Base-by-base conservation (phyloP, 768 basidiomycete genomes). In the Phaeolepiota aurea region DNA sequence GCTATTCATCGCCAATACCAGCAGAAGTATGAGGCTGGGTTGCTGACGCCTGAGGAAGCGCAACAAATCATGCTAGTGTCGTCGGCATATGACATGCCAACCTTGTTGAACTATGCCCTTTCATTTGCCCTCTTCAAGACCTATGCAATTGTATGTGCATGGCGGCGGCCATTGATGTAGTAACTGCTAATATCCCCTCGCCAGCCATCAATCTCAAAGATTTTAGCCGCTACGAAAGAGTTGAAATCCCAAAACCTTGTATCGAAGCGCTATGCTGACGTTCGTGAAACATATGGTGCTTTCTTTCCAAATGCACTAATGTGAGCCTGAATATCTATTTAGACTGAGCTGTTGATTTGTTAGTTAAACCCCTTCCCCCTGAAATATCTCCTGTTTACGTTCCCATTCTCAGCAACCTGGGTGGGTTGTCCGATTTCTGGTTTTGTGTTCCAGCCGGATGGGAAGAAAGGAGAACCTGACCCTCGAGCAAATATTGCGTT, bases 101-200 rank as follows among this genome's bases (percentile, higher is more conserved):
- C 48, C 12, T 41, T 76, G 2, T 34, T 65, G 40, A 58, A 59
- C 36, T 65, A 66, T 46, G 50, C 71, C 0, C 34, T 69, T 21
- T 55, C 68, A 1, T 71, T 76, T 50, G 74, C 73, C 2, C 48
- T 76, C 44, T 74, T 75, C 62, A 74, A 73, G 54, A 74, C 73
- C 2, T 74, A 71, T 50, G 68, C 48, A 1, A 63, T 72, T 41
- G 72, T 74, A 43, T 45, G 68, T 60, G 32, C 16, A 18, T 12
- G 13, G n/a, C n/a, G n/a, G n/a, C n/a, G n/a, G n/a, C n/a, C n/a
- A 9, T 12, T 5, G n/a, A n/a, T 11, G 10, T 15, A 13, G 10
- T 40, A 13, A 34, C 13, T 18, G 35, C n/a, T 13, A 19, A 3
- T 33, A 18, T 20, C 32, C 12, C n/a, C 9, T 31, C 33, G 5